Evolutionary conservation across 2,329 filamentous ascomycete species (phyloP), one percentile per base, ranked within the genome.

Genomic region (Rutstroemia sp.): DNA sequence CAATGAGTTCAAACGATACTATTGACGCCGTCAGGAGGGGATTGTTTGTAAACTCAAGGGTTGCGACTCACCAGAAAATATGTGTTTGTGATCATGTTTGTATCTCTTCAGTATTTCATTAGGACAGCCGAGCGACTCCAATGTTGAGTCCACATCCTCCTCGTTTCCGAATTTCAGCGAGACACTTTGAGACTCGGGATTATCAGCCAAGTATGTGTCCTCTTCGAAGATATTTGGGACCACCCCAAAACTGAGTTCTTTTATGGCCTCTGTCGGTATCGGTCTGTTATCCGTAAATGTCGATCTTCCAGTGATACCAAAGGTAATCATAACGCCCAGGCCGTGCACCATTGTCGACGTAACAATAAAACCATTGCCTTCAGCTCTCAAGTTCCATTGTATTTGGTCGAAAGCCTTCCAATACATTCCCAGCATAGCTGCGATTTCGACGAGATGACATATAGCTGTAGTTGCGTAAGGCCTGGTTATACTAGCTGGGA

Each of bases 1-100:
- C 80, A 2, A 81, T 65, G 0, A 83, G 72, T 62, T 83, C 80
- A 51, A 83, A 83, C 0, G 78, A 74, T 0, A 83, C 79, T 82
- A 56, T 27, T 2, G 3, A 27, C 12, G 5, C 6, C 14, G 21
- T 52, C 81, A 58, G 19, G 6, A n/a, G 18, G 5, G 10, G 10
- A 34, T 34, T 4, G 56, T 30, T 18, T 45, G 39, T 4, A 10
- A n/a, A 9, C 25, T 2, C 5, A 23, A 23, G 19, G 19, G 10
- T 27, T 21, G 9, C 4, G 16, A 34, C 52, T 27, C 56, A 65
- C 67, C 57, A 8, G 67, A 67, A 49, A 68, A 69, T 21, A 68
- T 68, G 27, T 69, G 67, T 38, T 62, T 68, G 45, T 68, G 66
- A 49, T 67, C 65, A 38, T 62, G 61, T 37, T 55, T 51, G 47